Evolutionary conservation across 345 rosid genomes (phyloP).

Genomic region (Turritis glabra): DNA sequence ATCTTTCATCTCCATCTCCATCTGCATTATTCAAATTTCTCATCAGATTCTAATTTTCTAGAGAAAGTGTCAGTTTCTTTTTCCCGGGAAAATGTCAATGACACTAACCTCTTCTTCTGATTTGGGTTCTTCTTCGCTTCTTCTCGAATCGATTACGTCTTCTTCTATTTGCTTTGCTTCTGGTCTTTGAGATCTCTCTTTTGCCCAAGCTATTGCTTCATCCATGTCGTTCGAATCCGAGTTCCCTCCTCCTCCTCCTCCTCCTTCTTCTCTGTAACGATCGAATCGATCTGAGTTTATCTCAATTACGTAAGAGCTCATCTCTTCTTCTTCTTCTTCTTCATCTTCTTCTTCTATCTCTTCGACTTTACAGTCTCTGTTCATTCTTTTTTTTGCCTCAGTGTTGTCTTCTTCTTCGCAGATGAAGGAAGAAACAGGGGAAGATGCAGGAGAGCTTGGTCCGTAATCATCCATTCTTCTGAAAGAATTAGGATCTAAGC

Average conservation of each 20-base stretch:
- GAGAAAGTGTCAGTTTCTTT: not conserved
- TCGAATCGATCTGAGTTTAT: slow-evolving; percentile 70
- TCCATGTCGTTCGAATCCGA: slow-evolving; percentile 43
- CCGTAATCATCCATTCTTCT: slow-evolving; percentile 62
- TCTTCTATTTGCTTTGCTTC: slow-evolving; percentile 44
- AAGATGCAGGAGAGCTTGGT: slow-evolving; percentile 62
- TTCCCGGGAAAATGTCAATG: not conserved
- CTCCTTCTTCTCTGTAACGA: slow-evolving; percentile 62
- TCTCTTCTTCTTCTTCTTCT: slow-evolving; percentile 61
- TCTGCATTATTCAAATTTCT: slow-evolving; percentile 39
- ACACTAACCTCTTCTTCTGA: slow-evolving; percentile 47
- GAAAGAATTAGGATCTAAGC: slow-evolving; percentile 57
- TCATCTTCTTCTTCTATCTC: slow-evolving; percentile 51
- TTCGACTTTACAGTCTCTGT: slow-evolving; percentile 12
- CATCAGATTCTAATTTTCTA: slow-evolving; percentile 3
- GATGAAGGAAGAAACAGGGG: slow-evolving; percentile 72
- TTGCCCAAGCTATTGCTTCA: slow-evolving; percentile 46
- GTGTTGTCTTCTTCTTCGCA: slow-evolving; percentile 41
- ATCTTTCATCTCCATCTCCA: slow-evolving; percentile 57
- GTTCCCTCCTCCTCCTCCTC: slow-evolving; percentile 39
- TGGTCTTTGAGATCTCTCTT: slow-evolving; percentile 40
- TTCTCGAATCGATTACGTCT: slow-evolving; percentile 37
- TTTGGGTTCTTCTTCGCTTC: slow-evolving; percentile 36
- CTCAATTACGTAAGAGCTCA: slow-evolving; percentile 88
- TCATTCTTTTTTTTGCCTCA: slow-evolving; percentile 33